Conservation (phyloP, 306 rosid genomes). For the Prosopis cineraria region DNA sequence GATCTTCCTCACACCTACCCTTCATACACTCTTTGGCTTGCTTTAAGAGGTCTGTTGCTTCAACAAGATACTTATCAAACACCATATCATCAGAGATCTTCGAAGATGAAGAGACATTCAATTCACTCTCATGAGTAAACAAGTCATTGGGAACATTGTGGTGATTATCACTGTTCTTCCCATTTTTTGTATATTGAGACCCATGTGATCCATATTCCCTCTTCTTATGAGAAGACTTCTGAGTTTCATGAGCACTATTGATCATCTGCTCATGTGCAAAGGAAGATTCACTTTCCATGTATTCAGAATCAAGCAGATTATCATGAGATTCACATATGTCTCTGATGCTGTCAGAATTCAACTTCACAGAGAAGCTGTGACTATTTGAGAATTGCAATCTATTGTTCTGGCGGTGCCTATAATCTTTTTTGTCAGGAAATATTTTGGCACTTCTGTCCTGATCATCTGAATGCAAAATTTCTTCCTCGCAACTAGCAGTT, state of each 20-base stretch:
- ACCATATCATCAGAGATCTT: constrained; percentile 64
- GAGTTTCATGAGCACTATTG: constrained; percentile 40
- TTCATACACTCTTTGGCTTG: constrained; percentile 74
- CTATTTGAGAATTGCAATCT: constrained; percentile 53
- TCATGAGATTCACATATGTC: constrained; percentile 61
- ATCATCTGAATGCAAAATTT: constrained; percentile 38
- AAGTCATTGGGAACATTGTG: constrained; percentile 35
- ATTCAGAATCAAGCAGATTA: constrained; percentile 57
- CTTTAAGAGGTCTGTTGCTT: constrained; percentile 72
- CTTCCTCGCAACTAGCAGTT: constrained; percentile 36
- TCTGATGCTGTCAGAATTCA: constrained; percentile 42
- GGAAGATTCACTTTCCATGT: constrained; percentile 58
- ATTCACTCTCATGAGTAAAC: constrained; percentile 48
- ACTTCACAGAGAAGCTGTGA: constrained; percentile 52
- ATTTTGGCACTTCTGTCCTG: constrained; percentile 29
- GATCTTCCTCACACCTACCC: constrained; percentile 55
- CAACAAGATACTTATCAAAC: constrained; percentile 73
- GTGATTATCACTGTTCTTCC: constrained; percentile 31
- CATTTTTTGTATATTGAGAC: constrained; percentile 43
- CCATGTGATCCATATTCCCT: constrained; percentile 37
- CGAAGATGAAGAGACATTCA: constrained; percentile 52
- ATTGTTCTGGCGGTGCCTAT: constrained; percentile 43
- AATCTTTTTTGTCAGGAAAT: constrained; percentile 40
- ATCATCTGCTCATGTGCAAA: constrained; percentile 55
- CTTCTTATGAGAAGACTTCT: constrained; percentile 46